Evolutionary conservation across 805 yeast genomes (phyloP), one percentile per base, ranked within the genome.

Genomic region (Nakazawaea anatomiae): DNA sequence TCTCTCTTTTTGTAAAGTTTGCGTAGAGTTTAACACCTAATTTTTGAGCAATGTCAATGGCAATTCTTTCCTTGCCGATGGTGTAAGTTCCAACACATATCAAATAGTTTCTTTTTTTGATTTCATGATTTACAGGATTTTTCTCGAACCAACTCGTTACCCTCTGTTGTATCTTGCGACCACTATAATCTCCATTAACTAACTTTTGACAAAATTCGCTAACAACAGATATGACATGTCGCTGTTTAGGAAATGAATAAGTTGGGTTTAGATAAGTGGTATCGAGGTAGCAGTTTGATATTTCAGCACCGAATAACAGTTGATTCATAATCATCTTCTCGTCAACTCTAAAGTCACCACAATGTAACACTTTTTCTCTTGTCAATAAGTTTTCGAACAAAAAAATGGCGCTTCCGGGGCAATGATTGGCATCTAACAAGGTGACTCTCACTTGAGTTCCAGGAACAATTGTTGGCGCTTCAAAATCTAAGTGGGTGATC

Each of bases 331-430:
- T 64, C 66, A 87, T 82, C 4, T 60, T 58, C 36, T 67, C 66
- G 55, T 77, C 76, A 9, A 90, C 89, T 52, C 99, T 71, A 60
- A 92, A 94, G 67, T 94, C 99, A 2, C 99, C 99, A 48, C 97
- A 90, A 64, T 94, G 99, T 34, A 94, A 67, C 4, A 75, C 72
- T 41, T 66, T 67, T 14, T 65, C 61, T 3, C 53, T 51, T 1
- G 55, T 48, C 0, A 65, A 44, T 0, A 69, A 63, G 4, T 75
- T 66, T 58, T 83, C 85, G 58, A 89, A 86, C 10, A 90, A 66
- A 53, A 91, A 87, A 0, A 94, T 77, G 0, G 81, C 89, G 3
- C 97, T 89, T 1, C 99, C 99, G 1, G 99, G 99, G 66, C 99
- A 94, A 67, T 94, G 99, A 58, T 94, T 92, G 0, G 98, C 99